A percentile compares a stretch with the other conserved stretches of the same genome.
These are phyloP conservation scores for Diaporthe longicolla DNA, from an alignment of 2,329 filamentous ascomycete species.

Conservation along the genomic window DNA sequence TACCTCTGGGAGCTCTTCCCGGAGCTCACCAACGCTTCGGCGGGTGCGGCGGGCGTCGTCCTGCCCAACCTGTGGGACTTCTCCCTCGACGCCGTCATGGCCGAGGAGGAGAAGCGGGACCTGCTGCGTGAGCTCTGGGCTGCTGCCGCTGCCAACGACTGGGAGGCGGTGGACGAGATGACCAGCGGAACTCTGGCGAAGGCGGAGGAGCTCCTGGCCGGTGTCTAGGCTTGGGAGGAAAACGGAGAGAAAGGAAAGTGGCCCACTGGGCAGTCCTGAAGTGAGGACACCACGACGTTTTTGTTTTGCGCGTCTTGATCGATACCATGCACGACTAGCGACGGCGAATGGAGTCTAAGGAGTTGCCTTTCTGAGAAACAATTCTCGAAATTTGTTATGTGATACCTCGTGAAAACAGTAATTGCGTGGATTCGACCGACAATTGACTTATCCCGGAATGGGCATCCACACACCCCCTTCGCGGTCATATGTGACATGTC, in stretches of 20 bases:
- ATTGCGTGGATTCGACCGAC: neutral
- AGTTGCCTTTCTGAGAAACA: neutral
- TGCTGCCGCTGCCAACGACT: constrained; percentile 18
- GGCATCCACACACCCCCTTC: neutral
- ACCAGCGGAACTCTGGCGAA: neutral
- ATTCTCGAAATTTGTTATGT: neutral
- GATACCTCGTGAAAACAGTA: neutral
- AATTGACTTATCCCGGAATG: neutral
- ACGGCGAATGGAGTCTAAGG: constrained; percentile 1
- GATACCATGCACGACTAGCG: constrained; percentile 19
- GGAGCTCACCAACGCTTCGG: constrained; percentile 15
- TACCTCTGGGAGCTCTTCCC: constrained; percentile 34
- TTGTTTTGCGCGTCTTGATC: neutral
- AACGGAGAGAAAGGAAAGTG: neutral
- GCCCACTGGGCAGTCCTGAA: neutral
- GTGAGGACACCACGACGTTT: neutral
- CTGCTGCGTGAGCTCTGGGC: constrained; percentile 22
- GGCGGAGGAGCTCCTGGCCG: constrained; percentile 8
- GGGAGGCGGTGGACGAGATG: constrained; percentile 25
- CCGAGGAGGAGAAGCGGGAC: constrained; percentile 7
- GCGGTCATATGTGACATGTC: constrained; percentile 3
- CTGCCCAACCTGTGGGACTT: constrained; percentile 19
- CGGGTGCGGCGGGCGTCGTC: neutral
- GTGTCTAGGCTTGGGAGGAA: neutral
- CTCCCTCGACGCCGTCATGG: constrained; percentile 20